These are phyloP conservation scores for Rhodocollybia butyracea DNA, from an alignment of 768 basidiomycete genomes.

Conservation along the genomic window DNA sequence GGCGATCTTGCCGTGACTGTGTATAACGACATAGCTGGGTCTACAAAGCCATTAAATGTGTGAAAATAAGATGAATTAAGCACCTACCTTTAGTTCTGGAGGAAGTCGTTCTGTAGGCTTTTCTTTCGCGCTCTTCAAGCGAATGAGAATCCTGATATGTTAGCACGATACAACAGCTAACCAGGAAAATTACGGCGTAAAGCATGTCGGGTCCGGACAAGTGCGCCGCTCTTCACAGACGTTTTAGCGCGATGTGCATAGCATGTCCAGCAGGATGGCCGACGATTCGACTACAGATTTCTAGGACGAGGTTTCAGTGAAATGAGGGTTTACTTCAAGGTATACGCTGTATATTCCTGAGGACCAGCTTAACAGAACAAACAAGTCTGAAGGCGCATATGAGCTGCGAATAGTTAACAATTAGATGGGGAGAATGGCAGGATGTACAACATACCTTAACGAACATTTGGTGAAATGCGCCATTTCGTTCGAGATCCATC, in stretches of 20 bases:
- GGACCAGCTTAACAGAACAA: constrained; percentile 71
- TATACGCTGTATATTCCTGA: constrained; percentile 59
- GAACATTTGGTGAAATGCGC: constrained; percentile 50
- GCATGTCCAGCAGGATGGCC: constrained; percentile 59
- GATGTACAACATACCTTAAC: constrained; percentile 46
- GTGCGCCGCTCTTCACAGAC: constrained; percentile 56
- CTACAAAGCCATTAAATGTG: constrained; percentile 29
- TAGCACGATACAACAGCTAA: constrained; percentile 33
- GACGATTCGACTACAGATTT: constrained; percentile 50
- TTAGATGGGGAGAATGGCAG: neutral
- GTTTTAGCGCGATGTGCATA: constrained; percentile 51
- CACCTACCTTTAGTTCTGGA: constrained; percentile 42
- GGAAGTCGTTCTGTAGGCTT: constrained; percentile 39
- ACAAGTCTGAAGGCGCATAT: constrained; percentile 57
- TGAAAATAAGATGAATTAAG: neutral
- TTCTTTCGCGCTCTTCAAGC: constrained; percentile 56
- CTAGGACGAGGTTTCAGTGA: constrained; percentile 48
- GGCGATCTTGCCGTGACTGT: constrained; percentile 54
- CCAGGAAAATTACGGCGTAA: constrained; percentile 40
- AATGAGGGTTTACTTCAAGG: constrained; percentile 39
- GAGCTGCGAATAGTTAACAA: constrained; percentile 34
- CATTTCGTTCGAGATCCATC: constrained; percentile 73
- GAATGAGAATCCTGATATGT: constrained; percentile 60
- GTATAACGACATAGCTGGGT: constrained; percentile 60
- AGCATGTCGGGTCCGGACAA: constrained; percentile 62